Evolutionary conservation across 2,329 filamentous ascomycete genomes (phyloP).

Genomic region (Trichoderma oligosporum): DNA sequence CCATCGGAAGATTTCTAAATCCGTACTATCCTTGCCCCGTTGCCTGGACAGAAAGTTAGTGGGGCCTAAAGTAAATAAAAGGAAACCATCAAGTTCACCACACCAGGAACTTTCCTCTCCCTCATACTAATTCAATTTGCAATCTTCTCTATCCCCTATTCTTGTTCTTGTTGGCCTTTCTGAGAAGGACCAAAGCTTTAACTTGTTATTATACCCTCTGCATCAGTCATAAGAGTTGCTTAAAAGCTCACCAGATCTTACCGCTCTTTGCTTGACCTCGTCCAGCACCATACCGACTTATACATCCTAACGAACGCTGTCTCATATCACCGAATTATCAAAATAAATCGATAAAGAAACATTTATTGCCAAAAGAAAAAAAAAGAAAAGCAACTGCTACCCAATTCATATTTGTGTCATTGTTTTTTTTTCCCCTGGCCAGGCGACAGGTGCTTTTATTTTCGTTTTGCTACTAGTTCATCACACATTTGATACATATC

Average conservation of each 20-base stretch:
- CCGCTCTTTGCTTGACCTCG: background rate
- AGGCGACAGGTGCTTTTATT: background rate
- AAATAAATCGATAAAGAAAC: background rate
- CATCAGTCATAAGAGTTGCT: background rate
- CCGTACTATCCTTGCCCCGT: constrained; percentile 26
- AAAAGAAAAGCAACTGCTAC: constrained; percentile 33
- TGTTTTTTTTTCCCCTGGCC: background rate
- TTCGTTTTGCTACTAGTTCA: background rate
- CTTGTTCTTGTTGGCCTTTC: constrained; percentile 27
- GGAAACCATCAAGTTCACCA: constrained; percentile 25
- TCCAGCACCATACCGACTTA: background rate
- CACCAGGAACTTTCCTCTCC: constrained; percentile 24
- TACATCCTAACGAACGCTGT: background rate
- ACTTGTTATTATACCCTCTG: background rate
- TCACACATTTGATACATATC: constrained; percentile 22
- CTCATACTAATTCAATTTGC: constrained; percentile 21
- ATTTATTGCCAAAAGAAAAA: background rate
- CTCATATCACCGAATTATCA: background rate
- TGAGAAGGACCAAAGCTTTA: constrained; percentile 42
- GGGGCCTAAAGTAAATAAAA: constrained; percentile 48
- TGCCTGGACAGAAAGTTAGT: constrained; percentile 36
- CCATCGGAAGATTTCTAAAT: constrained; percentile 19
- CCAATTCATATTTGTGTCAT: constrained; percentile 27
- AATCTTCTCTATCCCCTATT: constrained; percentile 20
- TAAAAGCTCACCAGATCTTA: background rate